Conservation (phyloP, 2,329 filamentous ascomycete species). For the Colletotrichum abscissum region DNA sequence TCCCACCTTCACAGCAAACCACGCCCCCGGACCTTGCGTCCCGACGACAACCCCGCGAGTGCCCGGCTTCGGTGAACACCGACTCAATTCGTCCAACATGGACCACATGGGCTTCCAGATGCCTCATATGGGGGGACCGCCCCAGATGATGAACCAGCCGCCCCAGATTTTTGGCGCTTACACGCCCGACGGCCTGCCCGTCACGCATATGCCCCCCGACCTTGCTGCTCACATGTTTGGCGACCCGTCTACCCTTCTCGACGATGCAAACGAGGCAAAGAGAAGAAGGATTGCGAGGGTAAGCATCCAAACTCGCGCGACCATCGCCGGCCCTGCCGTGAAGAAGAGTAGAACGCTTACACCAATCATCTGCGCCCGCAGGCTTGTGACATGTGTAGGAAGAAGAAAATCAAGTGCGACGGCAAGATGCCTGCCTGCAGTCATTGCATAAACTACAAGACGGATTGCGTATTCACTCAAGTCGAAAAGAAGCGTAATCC, state of each 20-base stretch:
- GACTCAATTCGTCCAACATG: constrained; percentile 46
- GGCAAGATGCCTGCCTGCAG: constrained; percentile 95
- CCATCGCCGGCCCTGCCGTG: neutral
- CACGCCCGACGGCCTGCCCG: constrained; percentile 67
- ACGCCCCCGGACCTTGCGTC: neutral
- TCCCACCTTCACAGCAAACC: neutral
- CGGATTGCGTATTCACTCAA: constrained; percentile 95
- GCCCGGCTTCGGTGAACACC: neutral
- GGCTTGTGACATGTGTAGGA: constrained; percentile 97
- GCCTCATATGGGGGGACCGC: constrained; percentile 61
- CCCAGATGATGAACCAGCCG: constrained; percentile 73
- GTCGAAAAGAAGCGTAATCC: constrained; percentile 99
- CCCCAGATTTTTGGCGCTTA: constrained; percentile 78
- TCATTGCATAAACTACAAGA: constrained; percentile 98
- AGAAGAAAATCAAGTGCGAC: constrained; percentile 98
- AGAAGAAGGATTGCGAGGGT: constrained; percentile 88
- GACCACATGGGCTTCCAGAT: constrained; percentile 70
- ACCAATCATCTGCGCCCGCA: constrained; percentile 47
- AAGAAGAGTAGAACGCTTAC: neutral
- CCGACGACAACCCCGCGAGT: neutral
- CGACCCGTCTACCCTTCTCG: constrained; percentile 66
- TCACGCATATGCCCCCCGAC: constrained; percentile 66
- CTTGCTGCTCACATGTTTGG: constrained; percentile 70
- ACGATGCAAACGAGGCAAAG: constrained; percentile 85
- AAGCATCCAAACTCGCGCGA: constrained; percentile 38